These are phyloP conservation scores for Barnettozyma siamensis DNA, from an alignment of 805 yeast species.

Conservation along the genomic window DNA sequence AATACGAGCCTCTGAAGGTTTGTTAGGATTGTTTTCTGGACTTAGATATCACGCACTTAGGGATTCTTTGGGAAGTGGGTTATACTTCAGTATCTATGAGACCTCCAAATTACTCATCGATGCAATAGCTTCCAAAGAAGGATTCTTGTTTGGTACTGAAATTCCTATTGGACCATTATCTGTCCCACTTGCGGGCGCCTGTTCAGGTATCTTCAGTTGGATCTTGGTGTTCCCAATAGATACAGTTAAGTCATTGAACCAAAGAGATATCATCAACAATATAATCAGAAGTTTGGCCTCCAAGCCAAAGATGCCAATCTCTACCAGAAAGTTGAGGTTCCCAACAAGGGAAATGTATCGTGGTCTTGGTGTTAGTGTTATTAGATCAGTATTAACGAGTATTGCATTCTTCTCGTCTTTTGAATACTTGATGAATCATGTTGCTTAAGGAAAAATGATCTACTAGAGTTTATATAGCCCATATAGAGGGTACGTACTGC, in stretches of 20 bases:
- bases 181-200: slow-evolving; percentile 68
- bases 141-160: slow-evolving; percentile 28
- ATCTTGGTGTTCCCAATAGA: slow-evolving; percentile 72
- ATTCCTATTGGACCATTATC: slow-evolving; percentile 34
- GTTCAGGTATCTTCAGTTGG: slow-evolving; percentile 76
- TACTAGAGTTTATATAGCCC: no score
- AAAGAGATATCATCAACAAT: slow-evolving; percentile 65
- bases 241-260: slow-evolving; percentile 70
- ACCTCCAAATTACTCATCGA: slow-evolving; percentile 51
- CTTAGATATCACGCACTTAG: slow-evolving; percentile 59
- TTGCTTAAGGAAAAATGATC: slow-evolving; percentile 27
- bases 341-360: slow-evolving; percentile 56
- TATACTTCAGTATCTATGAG: slow-evolving; percentile 73
- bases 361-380: slow-evolving; percentile 70
- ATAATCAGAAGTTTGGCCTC: slow-evolving; percentile 50
- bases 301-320: slow-evolving; percentile 32
- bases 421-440: slow-evolving; percentile 59
- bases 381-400: slow-evolving; percentile 67
- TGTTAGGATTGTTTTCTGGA: slow-evolving; percentile 66
- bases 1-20: slow-evolving; percentile 54
- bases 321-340: slow-evolving; percentile 29
- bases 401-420: slow-evolving; percentile 69
- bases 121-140: slow-evolving; percentile 21
- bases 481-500: no score
- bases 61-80: slow-evolving; percentile 65